Evolutionary conservation across 1,284 basidiomycete species (phyloP).

Genomic region (Pulchroboletus neoregius): DNA sequence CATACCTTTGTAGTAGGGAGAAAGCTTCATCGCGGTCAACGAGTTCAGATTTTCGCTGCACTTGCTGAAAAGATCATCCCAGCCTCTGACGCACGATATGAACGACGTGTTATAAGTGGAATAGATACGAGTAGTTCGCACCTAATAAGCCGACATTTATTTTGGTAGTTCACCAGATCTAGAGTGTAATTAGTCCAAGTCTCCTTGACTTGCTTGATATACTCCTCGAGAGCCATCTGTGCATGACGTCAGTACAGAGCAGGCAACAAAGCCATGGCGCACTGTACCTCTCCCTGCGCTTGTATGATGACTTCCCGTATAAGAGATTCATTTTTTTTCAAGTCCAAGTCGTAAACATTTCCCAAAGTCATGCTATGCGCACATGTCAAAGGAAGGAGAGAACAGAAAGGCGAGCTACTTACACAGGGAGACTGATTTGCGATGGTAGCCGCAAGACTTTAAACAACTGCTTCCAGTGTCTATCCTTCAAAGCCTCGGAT

Average conservation of each 20-base stretch:
- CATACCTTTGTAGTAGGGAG: constrained; percentile 92
- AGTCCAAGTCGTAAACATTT: constrained; percentile 94
- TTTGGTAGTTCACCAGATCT: constrained; percentile 98
- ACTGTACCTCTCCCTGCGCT: constrained; percentile 90
- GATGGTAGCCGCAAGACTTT: constrained; percentile 76
- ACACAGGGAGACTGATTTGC: constrained; percentile 68
- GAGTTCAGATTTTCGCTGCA: constrained; percentile 97
- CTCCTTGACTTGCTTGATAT: constrained; percentile 94
- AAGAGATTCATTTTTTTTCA: constrained; percentile 86
- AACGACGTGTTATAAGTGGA: constrained; percentile 1
- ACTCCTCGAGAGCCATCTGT: constrained; percentile 91
- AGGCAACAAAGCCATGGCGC: not conserved
- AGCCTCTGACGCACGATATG: constrained; percentile 58
- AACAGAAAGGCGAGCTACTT: constrained; percentile 29
- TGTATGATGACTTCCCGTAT: constrained; percentile 96
- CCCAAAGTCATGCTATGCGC: constrained; percentile 84
- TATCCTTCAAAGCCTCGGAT: constrained; percentile 94
- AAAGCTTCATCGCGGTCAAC: constrained; percentile 93
- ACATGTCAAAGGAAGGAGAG: constrained; percentile 8
- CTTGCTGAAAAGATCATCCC: constrained; percentile 97
- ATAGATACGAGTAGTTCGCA: constrained; percentile 31
- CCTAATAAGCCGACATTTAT: constrained; percentile 95
- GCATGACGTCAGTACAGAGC: constrained; percentile 4
- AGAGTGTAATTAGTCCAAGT: constrained; percentile 95
- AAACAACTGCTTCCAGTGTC: constrained; percentile 98